Conservation (phyloP, 2,329 filamentous ascomycete species). For the Aquanectria penicillioides region DNA sequence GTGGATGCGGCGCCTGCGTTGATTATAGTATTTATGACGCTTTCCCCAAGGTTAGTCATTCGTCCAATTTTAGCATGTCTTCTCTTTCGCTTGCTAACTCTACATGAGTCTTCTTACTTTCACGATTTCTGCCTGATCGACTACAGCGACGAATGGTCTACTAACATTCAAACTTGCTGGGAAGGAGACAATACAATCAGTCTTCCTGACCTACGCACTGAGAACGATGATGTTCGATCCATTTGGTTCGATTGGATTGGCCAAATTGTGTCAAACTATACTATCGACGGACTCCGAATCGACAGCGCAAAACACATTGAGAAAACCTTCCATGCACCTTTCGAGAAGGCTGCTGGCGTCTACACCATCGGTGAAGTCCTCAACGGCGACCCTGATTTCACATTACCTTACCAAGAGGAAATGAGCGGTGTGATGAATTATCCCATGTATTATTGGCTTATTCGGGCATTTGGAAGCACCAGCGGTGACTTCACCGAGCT, state of each 20-base stretch:
- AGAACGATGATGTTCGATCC: slow-evolving; percentile 56
- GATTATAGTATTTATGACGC: slow-evolving; percentile 25
- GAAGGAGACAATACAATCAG: slow-evolving; percentile 31
- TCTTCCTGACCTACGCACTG: slow-evolving; percentile 71
- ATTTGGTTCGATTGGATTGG: slow-evolving; percentile 69
- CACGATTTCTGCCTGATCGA: slow-evolving; percentile 29
- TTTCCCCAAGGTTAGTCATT: slow-evolving; percentile 18
- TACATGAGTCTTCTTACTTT: slow-evolving; percentile 22
- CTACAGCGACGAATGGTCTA: slow-evolving; percentile 24
- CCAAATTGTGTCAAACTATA: slow-evolving; percentile 67
- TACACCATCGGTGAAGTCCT: slow-evolving; percentile 71
- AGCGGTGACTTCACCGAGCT: slow-evolving; percentile 25
- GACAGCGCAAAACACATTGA: slow-evolving; percentile 72
- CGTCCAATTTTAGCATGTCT: too few species aligned
- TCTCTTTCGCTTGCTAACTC: background rate
- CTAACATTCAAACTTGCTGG: slow-evolving; percentile 27
- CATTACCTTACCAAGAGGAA: slow-evolving; percentile 61
- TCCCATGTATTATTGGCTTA: slow-evolving; percentile 53
- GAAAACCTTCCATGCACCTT: slow-evolving; percentile 66
- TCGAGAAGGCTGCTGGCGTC: slow-evolving; percentile 63
- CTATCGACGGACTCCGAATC: slow-evolving; percentile 69
- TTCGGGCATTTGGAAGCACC: slow-evolving; percentile 19
- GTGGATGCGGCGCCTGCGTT: slow-evolving; percentile 25
- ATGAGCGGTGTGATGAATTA: slow-evolving; percentile 72
- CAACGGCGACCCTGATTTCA: slow-evolving; percentile 61